Base-by-base conservation (phyloP, 108 stramenopile genomes). In the Stephanodiscus minutulus region DNA sequence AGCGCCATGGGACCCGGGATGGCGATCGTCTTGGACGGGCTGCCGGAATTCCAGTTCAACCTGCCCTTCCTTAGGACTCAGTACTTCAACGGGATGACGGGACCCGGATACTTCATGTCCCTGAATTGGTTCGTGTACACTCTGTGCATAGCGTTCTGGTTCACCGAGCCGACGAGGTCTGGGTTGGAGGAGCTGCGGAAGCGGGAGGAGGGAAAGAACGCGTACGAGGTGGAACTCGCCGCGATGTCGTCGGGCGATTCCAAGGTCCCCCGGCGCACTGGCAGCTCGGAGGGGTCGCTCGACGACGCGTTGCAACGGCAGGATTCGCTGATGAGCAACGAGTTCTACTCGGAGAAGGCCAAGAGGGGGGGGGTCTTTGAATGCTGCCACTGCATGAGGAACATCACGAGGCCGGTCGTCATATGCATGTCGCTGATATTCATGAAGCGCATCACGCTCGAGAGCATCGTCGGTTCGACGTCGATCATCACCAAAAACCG, bases 1-100 rank as follows among this genome's bases (percentile, higher is more conserved):
- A 84, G 86, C 28, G 87, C 89, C 11, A 60, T 83, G 22, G 92
- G 92, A 36, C 92, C 92, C 15, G 87, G 77, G 3, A 71, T 93
- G 78, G 88, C 92, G 12, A 86, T 87, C 56, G 13, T 87, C 10
- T 72, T 93, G 50, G 84, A 86, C 35, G 61, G 53, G 12, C 31
- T 90, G 0, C 43, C 58, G 11, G 83, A 85, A 29, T 88, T 88
- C 69, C 64, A 79, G 39, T 88, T 88, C 63, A 31, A 52, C 17
- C 53, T 88, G 11, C 87, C 87, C 13, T 61, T 88, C 36, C 57
- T 88, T 3, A 73, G 75, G 50, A n/a, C 52, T 6, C 85, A 86
- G 56, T 74, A 72, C 58, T 85, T 86, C 68, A 88, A 88, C 36
- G 81, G 82, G 2, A 88, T 88, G 87, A 88, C 87, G 13, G 80